phyloP scores from a whole-genome alignment of 2,329 filamentous ascomycete genomes.

The Nothophaeocryptopus gaeumannii region DNA sequence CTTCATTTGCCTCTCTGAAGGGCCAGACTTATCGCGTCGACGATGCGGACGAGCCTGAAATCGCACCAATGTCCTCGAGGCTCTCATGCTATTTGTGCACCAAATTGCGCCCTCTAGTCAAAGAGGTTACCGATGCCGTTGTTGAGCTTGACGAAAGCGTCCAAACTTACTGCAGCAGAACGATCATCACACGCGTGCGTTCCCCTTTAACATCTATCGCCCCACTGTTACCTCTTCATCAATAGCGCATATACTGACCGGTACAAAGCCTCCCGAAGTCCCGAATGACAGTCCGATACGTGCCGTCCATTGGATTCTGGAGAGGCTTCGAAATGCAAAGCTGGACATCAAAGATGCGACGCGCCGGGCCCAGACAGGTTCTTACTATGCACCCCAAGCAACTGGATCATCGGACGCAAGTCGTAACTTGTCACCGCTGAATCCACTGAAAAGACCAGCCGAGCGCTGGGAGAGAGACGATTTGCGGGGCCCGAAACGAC shows the following conservation, averaged over 20 bases:
- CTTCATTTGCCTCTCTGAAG: slow-evolving; percentile 28
- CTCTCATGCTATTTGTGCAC: slow-evolving; percentile 25
- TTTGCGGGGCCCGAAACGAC: slow-evolving; percentile 18
- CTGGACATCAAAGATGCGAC: slow-evolving; percentile 18
- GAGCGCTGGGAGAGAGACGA: slow-evolving; percentile 22
- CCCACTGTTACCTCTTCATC: background rate
- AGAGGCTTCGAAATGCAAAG: slow-evolving; percentile 21
- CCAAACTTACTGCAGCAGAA: slow-evolving; percentile 15
- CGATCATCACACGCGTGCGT: slow-evolving; percentile 13
- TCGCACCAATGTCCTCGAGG: slow-evolving; percentile 20
- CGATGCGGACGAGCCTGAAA: slow-evolving; percentile 21
- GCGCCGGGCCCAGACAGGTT: background rate
- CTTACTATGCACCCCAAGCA: background rate
- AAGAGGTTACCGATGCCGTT: slow-evolving; percentile 26
- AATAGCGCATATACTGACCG: no score
- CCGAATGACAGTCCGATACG: slow-evolving; percentile 18
- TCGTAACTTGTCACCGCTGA: slow-evolving; percentile 14
- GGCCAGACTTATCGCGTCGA: slow-evolving; percentile 19
- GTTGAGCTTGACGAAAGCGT: slow-evolving; percentile 25
- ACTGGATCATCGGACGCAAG: background rate
- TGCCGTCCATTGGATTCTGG: slow-evolving; percentile 28
- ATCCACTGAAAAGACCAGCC: slow-evolving; percentile 21
- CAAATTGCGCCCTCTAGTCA: slow-evolving; percentile 24
- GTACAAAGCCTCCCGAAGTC: slow-evolving; percentile 17
- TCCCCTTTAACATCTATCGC: background rate